A percentile compares a stretch with the other conserved stretches of the same genome.
Conservation (phyloP, 2,329 filamentous ascomycete species). For the Monosporascus sp. region DNA sequence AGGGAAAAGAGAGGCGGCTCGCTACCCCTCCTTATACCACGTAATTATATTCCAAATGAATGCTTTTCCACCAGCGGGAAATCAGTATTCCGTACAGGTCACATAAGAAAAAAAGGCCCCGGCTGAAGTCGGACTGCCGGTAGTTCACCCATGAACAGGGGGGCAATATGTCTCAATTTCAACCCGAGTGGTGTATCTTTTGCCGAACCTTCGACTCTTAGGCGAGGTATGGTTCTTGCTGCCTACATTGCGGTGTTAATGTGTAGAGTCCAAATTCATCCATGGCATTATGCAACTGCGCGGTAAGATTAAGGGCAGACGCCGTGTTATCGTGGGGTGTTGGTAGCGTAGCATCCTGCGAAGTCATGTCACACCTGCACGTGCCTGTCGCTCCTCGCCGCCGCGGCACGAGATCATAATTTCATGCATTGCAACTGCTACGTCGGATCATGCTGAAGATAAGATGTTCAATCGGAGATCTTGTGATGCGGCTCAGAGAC, state of each 20-base stretch:
- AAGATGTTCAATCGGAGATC: no score
- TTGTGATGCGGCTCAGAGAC: no score
- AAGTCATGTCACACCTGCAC: not conserved
- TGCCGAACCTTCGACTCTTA: not conserved
- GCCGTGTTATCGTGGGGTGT: not conserved
- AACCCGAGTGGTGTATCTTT: not conserved
- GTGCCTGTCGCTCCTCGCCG: not conserved
- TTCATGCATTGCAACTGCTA: not conserved
- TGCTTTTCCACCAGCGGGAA: no score
- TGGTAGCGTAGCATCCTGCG: not conserved
- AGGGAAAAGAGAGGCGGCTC: not conserved
- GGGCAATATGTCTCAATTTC: not conserved
- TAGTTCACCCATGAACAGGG: not conserved
- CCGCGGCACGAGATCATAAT: not conserved
- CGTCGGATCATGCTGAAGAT: not conserved
- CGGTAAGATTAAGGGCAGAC: not conserved
- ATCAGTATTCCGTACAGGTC: no score
- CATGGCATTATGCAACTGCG: not conserved
- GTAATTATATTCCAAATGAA: not conserved
- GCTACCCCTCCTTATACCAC: not conserved
- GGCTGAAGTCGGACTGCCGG: not conserved
- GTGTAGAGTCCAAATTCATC: not conserved
- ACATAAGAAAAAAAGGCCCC: not conserved
- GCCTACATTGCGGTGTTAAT: not conserved
- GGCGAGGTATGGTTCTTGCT: not conserved